Percentiles rank a stretch among this genome's conserved stretches.
Conservation (phyloP, 2,329 filamentous ascomycete species). For the Byssoonygena ceratinophila region DNA sequence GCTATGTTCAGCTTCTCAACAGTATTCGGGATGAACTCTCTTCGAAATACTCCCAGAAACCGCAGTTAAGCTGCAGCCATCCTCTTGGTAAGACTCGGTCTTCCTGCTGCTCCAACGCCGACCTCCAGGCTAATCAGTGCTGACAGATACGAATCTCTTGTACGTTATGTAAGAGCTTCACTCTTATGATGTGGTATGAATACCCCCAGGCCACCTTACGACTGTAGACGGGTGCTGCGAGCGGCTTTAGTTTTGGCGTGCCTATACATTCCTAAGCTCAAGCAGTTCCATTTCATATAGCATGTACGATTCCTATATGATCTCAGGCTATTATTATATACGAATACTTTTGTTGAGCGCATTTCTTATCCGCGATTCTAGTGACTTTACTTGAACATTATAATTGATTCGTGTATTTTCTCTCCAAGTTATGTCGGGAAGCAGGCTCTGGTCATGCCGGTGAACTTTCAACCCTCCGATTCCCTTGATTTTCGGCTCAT, state of each 20-base stretch:
- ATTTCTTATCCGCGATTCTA: not conserved
- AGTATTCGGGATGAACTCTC: constrained; percentile 83
- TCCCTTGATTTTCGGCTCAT: not conserved
- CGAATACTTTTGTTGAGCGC: not conserved
- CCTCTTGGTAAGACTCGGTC: constrained; percentile 61
- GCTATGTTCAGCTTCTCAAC: constrained; percentile 90
- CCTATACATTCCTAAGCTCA: not conserved
- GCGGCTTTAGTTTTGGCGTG: not conserved
- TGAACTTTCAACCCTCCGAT: not conserved
- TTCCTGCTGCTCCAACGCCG: constrained; percentile 15
- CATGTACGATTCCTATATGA: not conserved
- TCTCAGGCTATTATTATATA: not conserved
- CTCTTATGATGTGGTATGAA: not conserved
- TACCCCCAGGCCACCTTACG: not conserved
- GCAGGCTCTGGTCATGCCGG: too few species aligned
- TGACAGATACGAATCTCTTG: constrained; percentile 51
- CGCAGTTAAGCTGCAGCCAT: constrained; percentile 91
- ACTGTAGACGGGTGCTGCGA: not conserved
- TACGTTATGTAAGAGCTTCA: constrained; percentile 50
- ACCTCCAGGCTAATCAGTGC: constrained; percentile 14
- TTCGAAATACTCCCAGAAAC: constrained; percentile 84
- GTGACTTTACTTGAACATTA: too few species aligned
- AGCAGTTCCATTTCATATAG: not conserved
- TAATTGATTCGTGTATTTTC: too few species aligned
- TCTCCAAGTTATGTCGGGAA: too few species aligned